Evolutionary conservation across 352 stramenopile species (phyloP).

Genomic region (Phytophthora colocasiae): DNA sequence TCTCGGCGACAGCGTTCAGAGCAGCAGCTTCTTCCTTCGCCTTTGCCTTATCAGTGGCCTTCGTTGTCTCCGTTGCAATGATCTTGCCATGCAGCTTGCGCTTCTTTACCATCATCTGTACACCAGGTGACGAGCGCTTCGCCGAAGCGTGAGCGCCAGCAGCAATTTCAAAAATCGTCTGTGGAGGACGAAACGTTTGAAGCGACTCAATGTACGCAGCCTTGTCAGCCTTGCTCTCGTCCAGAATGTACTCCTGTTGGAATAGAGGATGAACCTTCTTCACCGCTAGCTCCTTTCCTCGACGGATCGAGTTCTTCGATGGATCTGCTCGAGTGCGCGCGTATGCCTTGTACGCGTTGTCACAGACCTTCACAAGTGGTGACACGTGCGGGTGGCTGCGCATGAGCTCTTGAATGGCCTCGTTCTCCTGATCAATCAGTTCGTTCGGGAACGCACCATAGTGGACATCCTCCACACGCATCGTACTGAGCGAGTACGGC

Average conservation of each 20-base stretch:
- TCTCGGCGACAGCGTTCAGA: constrained; percentile 39
- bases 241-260: constrained; percentile 83
- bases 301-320: constrained; percentile 94
- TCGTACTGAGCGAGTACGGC: constrained; percentile 92
- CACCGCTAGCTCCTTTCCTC: constrained; percentile 92
- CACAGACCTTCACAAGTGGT: constrained; percentile 91
- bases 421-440: constrained; percentile 96
- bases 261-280: constrained; percentile 96
- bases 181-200: constrained; percentile 93
- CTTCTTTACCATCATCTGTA: constrained; percentile 91
- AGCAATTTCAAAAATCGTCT: constrained; percentile 97
- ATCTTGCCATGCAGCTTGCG: constrained; percentile 86
- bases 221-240: constrained; percentile 79
- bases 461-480: constrained; percentile 97
- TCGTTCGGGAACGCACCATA: constrained; percentile 98
- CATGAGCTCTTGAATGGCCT: constrained; percentile 94
- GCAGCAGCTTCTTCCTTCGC: constrained; percentile 46
- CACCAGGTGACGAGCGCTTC: constrained; percentile 78
- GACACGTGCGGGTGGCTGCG: constrained; percentile 76
- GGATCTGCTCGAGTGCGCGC: constrained; percentile 94
- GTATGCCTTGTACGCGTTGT: constrained; percentile 99
- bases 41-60: constrained; percentile 45
- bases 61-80: constrained; percentile 79
- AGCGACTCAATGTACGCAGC: constrained; percentile 94
- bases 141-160: constrained; percentile 79